Evolutionary conservation across 306 rosid species (phyloP), one percentile per base, ranked within the genome.

Genomic region (Medicago ruthenica): DNA sequence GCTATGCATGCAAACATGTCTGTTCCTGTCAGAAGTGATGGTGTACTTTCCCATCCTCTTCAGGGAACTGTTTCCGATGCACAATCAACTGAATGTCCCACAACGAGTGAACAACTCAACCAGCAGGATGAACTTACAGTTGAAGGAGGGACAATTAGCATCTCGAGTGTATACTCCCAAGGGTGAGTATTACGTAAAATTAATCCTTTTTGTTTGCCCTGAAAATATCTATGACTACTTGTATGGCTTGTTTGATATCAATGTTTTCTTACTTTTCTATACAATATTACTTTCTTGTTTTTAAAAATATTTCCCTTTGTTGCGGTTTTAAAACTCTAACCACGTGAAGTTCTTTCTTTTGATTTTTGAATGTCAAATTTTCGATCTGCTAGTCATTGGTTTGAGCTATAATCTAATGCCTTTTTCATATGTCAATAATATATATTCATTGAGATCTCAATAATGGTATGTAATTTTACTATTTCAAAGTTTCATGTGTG

Each of bases 141-240:
- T 71, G 94, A 92, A 87, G 99, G 98, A 75, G 99, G 99, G 74
- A 92, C 98, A 36, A 91, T 96, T 67, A 96, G 85, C 86, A 85
- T 96, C 80, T 90, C 98, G 16, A 96, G 98, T 80, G 84, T 70
- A 64, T 96, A 96, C 91, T 92, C 99, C 71, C 96, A 91, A 86
- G 98, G 91, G 99, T 96, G 81, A 60, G 98, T 87, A 9, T 83
- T 77, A 37, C 79, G 36, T 59, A 17, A 58, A 13, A 16, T 14
- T 47, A 45, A 37, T 9, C 42, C 74, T 48, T 42, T 37, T 20
- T 53, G 6, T 63, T 34, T 16, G 13, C 1, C 1, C 68, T 34
- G 45, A 62, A 60, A 24, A 27, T 59, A 24, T 59, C 16, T 1
- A 12, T 24, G 10, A 27, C 37, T 34, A 34, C 37, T 24, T 60